A percentile compares a stretch with the other conserved stretches of the same genome.
Conservation (phyloP, 176 grass and related monocot species). For the Leersia perrieri region DNA sequence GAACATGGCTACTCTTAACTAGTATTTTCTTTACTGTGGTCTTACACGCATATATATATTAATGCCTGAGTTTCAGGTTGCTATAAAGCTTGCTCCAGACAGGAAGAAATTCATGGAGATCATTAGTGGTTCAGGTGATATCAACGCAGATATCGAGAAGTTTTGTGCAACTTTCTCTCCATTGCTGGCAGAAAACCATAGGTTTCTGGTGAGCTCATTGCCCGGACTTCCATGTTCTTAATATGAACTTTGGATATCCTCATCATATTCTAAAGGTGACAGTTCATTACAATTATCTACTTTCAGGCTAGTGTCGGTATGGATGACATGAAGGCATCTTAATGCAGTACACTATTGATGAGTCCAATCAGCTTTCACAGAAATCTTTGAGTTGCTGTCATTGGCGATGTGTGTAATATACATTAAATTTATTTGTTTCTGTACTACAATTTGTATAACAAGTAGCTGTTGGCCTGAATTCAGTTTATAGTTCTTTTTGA, state of each 20-base stretch:
- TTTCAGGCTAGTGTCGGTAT: slow-evolving; percentile 64
- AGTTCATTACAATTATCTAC: background rate
- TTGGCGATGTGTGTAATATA: background rate
- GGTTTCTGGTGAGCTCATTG: slow-evolving; percentile 58
- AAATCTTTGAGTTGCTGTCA: background rate
- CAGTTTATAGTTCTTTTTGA: background rate
- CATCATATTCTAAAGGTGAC: slow-evolving; percentile 1
- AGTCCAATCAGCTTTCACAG: slow-evolving; percentile 3
- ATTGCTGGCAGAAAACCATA: slow-evolving; percentile 71
- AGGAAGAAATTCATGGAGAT: slow-evolving; percentile 91
- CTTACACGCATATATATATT: background rate
- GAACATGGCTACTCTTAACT: background rate
- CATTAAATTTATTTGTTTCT: background rate
- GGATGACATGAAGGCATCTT: slow-evolving; percentile 77
- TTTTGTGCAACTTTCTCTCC: slow-evolving; percentile 61
- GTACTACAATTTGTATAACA: background rate
- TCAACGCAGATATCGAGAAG: slow-evolving; percentile 63
- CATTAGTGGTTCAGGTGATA: slow-evolving; percentile 61
- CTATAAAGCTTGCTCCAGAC: slow-evolving; percentile 76
- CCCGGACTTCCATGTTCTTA: background rate
- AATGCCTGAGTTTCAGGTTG: slow-evolving; percentile 44
- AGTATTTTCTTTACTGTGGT: background rate
- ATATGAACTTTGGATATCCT: background rate
- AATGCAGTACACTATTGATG: slow-evolving; percentile 8
- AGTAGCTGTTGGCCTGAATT: background rate